Percentiles rank a stretch among this genome's conserved stretches.
Evolutionary conservation across 2,329 filamentous ascomycete species (phyloP).

Genomic region (Colletotrichum godetiae): DNA sequence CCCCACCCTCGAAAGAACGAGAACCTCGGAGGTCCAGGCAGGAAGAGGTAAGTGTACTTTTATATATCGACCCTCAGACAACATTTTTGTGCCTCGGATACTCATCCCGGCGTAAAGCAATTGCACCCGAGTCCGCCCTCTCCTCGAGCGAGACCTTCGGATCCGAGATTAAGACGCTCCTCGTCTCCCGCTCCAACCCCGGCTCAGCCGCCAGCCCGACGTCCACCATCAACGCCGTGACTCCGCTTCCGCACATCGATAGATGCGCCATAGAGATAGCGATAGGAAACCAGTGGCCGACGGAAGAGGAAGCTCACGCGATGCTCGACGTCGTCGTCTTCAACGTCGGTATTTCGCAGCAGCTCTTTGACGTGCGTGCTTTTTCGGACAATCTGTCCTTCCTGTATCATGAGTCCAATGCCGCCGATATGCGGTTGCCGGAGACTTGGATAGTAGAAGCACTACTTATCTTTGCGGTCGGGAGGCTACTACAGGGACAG

Average conservation of each 20-base stretch:
- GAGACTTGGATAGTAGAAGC: conserved; percentile 24
- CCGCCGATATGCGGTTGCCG: not conserved
- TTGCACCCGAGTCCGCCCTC: conserved; percentile 15
- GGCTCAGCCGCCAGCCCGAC: not conserved
- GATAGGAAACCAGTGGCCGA: conserved; percentile 10
- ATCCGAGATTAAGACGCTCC: conserved; percentile 18
- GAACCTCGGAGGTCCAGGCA: not conserved
- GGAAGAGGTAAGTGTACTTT: not conserved
- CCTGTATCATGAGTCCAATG: conserved; percentile 2
- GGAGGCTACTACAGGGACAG: not conserved
- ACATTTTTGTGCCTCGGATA: not conserved
- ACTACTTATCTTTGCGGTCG: conserved; percentile 22
- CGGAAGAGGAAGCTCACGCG: conserved; percentile 16
- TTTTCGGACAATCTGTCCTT: conserved; percentile 28
- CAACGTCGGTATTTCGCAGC: conserved; percentile 32
- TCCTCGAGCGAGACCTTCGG: conserved; percentile 21
- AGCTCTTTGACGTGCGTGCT: conserved; percentile 26
- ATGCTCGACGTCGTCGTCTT: conserved; percentile 17
- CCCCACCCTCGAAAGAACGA: not conserved
- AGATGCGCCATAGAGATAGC: not conserved
- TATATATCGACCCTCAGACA: accelerated
- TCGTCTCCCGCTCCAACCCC: conserved; percentile 6
- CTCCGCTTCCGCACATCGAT: not conserved
- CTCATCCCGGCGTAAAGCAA: conserved; percentile 2
- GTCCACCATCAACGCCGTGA: not conserved